Conservation (phyloP, 805 yeast genomes). For the Ogataea salicorniae region DNA sequence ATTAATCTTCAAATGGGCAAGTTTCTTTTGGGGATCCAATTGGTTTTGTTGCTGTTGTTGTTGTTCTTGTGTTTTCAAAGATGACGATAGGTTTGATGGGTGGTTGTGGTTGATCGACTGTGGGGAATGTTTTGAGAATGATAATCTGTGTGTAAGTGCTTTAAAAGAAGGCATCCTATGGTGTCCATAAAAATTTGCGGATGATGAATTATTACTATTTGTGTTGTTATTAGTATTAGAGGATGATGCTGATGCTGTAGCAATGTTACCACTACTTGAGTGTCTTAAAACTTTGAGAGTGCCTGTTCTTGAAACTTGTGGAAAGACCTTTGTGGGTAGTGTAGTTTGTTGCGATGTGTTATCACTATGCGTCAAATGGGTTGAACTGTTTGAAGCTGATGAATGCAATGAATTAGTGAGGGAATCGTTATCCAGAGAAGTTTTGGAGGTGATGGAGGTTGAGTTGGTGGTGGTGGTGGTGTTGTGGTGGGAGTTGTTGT, state of each 20-base stretch:
- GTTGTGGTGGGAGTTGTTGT: no score
- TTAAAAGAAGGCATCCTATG: slow-evolving; percentile 14
- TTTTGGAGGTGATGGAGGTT: no score
- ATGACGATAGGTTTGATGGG: slow-evolving; percentile 20
- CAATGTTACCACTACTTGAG: no score
- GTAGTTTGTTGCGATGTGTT: no score
- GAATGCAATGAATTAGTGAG: no score
- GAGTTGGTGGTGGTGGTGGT: no score
- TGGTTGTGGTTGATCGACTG: slow-evolving; percentile 3
- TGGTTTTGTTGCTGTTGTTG: slow-evolving; percentile 5
- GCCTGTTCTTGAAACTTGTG: no score
- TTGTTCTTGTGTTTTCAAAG: slow-evolving; percentile 13
- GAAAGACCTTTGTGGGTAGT: no score
- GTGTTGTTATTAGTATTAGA: not conserved
- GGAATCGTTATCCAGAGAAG: no score
- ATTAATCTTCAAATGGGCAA: not conserved
- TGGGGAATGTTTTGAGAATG: slow-evolving; percentile 24
- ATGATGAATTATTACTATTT: not conserved
- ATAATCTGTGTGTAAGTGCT: slow-evolving; percentile 22
- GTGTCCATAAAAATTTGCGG: slow-evolving; percentile 3
- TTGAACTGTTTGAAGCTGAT: not conserved
- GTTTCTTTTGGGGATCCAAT: slow-evolving; percentile 2
- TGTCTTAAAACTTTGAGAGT: no score
- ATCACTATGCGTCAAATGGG: not conserved
- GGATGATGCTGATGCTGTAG: not conserved